Evolutionary conservation across 2,329 filamentous ascomycete species (phyloP), one percentile per base, ranked within the genome.

Genomic region (Hypoxylon sp.): DNA sequence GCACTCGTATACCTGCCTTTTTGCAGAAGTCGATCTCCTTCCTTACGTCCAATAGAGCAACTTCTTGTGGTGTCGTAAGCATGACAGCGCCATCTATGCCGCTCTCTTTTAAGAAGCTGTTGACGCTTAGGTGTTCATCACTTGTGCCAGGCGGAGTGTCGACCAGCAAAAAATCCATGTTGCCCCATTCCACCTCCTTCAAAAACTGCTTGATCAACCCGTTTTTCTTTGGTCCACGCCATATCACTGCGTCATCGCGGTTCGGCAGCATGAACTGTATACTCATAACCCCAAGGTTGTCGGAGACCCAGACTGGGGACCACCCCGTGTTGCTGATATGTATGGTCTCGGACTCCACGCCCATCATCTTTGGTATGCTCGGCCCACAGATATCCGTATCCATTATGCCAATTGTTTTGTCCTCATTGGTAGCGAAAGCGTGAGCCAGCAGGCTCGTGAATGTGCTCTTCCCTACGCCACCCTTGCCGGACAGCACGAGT

Each of bases 361-460:
- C 94, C 87, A 99, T 92, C 93, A 99, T 97, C 76, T 97, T 97
- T 13, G 94, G 94, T 65, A 99, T 97, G 59, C 86, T 91, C 0
- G 94, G 94, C 0, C 94, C 94, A 73, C 91, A 97, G 57, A 99
- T 96, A 71, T 99, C 94, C 5, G 94, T 95, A 73, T 99, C 94
- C 91, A 97, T 97, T 63, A 99, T 87, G 13, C 93, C 94, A 19
- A 99, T 90, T 1, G 84, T 90, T 48, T 78, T 87, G 34, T 87
- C 83, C 0, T 87, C 84, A 70, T 95, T 90, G 9, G 84, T 83
- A 1, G 94, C 90, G 64, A 99, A 95, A 1, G 90, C 92, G 69
- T 96, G 91, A 2, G 90, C 89, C 12, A 97, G 83, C 64, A 97
- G 83, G 2, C 86, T 88, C 2, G 90, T 93, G 68, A 97, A 96